A percentile compares a stretch with the other conserved stretches of the same genome.
These are phyloP conservation scores for Metschnikowia proteae DNA, from an alignment of 805 yeast species.

Conservation along the genomic window DNA sequence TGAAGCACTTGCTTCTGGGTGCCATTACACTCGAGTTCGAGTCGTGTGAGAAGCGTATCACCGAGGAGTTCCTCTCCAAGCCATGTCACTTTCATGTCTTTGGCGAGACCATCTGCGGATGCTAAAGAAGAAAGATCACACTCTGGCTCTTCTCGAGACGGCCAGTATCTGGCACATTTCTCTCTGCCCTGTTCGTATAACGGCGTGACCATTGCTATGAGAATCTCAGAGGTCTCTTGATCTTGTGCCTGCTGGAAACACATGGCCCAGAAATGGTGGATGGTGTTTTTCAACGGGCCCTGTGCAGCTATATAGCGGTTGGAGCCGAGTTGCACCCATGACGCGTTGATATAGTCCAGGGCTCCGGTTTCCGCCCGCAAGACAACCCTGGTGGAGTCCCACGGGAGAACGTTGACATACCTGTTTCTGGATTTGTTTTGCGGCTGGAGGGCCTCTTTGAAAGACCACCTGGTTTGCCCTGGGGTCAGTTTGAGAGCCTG, in stretches of 20 bases:
- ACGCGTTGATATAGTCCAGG: constrained; percentile 40
- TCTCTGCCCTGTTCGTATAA: constrained; percentile 14
- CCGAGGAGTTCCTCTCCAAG: constrained; percentile 17
- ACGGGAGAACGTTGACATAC: constrained; percentile 62
- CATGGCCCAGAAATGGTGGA: constrained; percentile 77
- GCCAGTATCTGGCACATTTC: constrained; percentile 22
- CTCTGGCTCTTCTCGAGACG: constrained; percentile 17
- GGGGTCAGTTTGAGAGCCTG: constrained; percentile 10
- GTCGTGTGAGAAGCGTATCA: constrained; percentile 25
- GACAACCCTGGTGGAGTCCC: constrained; percentile 54
- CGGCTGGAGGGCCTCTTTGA: constrained; percentile 8
- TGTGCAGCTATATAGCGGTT: constrained; percentile 74
- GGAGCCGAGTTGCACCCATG: constrained; percentile 23
- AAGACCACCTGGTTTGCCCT: constrained; percentile 9
- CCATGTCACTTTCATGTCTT: constrained; percentile 16
- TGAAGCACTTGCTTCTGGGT: constrained; percentile 19
- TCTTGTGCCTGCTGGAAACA: constrained; percentile 32
- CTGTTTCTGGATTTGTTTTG: constrained; percentile 38
- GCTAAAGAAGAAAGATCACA: constrained; percentile 20
- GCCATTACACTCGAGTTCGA: constrained; percentile 21
- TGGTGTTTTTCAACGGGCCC: constrained; percentile 76
- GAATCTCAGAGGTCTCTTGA: constrained; percentile 23
- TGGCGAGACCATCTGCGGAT: constrained; percentile 22
- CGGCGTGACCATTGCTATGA: constrained; percentile 40
- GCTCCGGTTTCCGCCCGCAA: constrained; percentile 20